phyloP scores from a whole-genome alignment of 1,284 basidiomycete species.

The Cryptococcus sp. region DNA sequence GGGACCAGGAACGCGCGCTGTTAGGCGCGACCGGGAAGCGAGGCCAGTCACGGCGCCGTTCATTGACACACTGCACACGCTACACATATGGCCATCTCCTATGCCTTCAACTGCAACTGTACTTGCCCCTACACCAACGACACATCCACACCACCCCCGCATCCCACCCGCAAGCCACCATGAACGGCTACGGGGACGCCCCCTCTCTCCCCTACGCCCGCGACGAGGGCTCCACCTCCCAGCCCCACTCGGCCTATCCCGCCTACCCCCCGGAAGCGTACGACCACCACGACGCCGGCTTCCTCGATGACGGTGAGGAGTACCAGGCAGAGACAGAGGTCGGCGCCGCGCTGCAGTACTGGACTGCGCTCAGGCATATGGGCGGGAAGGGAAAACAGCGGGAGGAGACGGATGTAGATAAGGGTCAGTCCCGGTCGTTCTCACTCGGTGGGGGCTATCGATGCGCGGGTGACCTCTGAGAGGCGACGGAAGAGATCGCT shows the following conservation, averaged over 20 bases:
- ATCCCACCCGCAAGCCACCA: not conserved
- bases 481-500: not conserved
- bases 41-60: too few species aligned
- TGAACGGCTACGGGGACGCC: conserved; percentile 17
- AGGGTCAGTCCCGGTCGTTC: conserved; percentile 20
- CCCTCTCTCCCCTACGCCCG: conserved; percentile 43
- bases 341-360: conserved; percentile 44
- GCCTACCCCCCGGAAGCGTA: not conserved
- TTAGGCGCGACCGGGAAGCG: too few species aligned
- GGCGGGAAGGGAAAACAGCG: conserved; percentile 34
- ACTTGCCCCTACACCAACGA: not conserved
- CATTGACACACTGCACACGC: not conserved
- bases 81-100: too few species aligned
- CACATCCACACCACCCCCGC: not conserved
- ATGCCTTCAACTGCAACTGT: not conserved
- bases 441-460: not conserved
- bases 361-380: conserved; percentile 47
- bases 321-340: conserved; percentile 20
- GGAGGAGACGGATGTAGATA: conserved; percentile 32
- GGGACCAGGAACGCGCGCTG: too few species aligned
- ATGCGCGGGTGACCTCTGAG: not conserved
- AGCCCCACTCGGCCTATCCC: conserved; percentile 34
- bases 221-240: conserved; percentile 47
- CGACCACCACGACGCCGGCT: conserved; percentile 5
- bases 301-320: conserved; percentile 25